Evolutionary conservation across 2,329 filamentous ascomycete genomes (phyloP).

Genomic region (Madurella fahalii): DNA sequence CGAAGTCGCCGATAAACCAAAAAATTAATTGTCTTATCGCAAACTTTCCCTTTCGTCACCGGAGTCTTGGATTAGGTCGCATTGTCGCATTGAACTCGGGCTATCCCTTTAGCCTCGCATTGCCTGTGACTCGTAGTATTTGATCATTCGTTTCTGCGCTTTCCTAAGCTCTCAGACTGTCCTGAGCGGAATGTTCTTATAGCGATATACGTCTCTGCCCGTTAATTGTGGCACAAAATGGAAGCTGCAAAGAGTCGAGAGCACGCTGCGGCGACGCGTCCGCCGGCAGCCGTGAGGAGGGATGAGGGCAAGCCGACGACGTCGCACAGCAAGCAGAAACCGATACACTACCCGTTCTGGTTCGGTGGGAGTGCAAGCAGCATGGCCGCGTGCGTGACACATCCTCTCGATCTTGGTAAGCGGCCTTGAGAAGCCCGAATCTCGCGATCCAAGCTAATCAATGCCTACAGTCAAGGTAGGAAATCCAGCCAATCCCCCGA

Average conservation of each 20-base stretch:
- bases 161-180: background rate
- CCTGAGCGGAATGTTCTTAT: constrained; percentile 15
- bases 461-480: constrained; percentile 20
- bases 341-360: constrained; percentile 76
- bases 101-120: background rate
- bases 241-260: constrained; percentile 12
- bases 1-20: constrained; percentile 8
- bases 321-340: constrained; percentile 33
- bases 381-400: constrained; percentile 27
- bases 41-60: background rate
- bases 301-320: constrained; percentile 1
- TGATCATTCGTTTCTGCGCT: background rate
- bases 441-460: constrained; percentile 2
- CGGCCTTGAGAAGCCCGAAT: background rate
- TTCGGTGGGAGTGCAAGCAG: constrained; percentile 75
- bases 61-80: background rate
- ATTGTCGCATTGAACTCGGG: background rate
- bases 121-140: background rate
- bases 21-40: constrained; percentile 9
- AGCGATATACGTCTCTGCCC: background rate
- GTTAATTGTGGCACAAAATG: constrained; percentile 9
- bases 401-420: constrained; percentile 27
- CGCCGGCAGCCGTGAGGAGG: background rate
- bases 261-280: constrained; percentile 2
- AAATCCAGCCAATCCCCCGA: constrained; percentile 17